A percentile compares a stretch with the other conserved stretches of the same genome.
These are phyloP conservation scores for Hypoxylon sp. DNA, from an alignment of 2,329 filamentous ascomycete species.

Conservation along the genomic window DNA sequence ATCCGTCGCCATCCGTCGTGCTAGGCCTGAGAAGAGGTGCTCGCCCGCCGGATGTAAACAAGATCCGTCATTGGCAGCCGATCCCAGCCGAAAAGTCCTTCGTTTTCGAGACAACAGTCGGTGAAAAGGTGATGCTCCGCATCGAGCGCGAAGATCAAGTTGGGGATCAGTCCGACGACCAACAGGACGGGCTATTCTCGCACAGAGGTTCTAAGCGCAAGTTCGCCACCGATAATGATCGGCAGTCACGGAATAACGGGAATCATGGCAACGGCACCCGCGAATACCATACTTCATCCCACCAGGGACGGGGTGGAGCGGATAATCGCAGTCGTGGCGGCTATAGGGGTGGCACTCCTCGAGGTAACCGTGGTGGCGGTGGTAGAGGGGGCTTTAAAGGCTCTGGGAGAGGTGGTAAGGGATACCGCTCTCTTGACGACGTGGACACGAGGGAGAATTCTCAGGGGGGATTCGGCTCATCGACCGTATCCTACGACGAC, in stretches of 20 bases:
- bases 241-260: slow-evolving; percentile 51
- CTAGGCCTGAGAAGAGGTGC: slow-evolving; percentile 83
- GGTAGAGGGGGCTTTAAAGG: slow-evolving; percentile 54
- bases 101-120: slow-evolving; percentile 85
- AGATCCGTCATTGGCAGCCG: slow-evolving; percentile 87
- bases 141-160: slow-evolving; percentile 79
- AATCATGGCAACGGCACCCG: slow-evolving; percentile 55
- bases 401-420: slow-evolving; percentile 55
- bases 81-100: slow-evolving; percentile 78
- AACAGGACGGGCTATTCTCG: slow-evolving; percentile 73
- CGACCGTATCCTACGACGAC: slow-evolving; percentile 64
- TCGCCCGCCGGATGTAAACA: slow-evolving; percentile 82
- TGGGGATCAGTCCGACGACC: slow-evolving; percentile 76
- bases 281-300: slow-evolving; percentile 60
- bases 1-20: slow-evolving; percentile 82
- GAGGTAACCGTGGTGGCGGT: slow-evolving; percentile 59
- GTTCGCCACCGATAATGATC: slow-evolving; percentile 63
- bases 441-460: slow-evolving; percentile 65
- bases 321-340: slow-evolving; percentile 46
- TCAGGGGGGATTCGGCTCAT: slow-evolving; percentile 59
- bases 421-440: slow-evolving; percentile 79
- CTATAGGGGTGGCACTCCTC: slow-evolving; percentile 54
- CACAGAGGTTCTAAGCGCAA: slow-evolving; percentile 74
- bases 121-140: slow-evolving; percentile 86
- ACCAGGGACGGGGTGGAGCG: slow-evolving; percentile 59